phyloP scores from a whole-genome alignment of 768 basidiomycete species.

The Cystofilobasidium capitatum region DNA sequence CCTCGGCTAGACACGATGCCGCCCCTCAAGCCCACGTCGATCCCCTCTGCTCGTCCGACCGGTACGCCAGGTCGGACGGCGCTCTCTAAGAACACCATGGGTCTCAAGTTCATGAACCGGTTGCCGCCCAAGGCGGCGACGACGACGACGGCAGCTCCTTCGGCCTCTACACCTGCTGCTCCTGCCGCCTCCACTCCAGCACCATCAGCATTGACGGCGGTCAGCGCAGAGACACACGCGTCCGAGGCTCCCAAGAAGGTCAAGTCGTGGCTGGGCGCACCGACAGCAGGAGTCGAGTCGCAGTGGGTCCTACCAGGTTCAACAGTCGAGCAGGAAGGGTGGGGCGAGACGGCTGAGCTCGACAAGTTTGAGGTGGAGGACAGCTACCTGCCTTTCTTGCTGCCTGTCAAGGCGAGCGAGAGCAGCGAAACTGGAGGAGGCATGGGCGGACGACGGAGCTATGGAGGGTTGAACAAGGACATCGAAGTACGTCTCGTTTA shows the following conservation, averaged over 20 bases:
- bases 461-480: slow-evolving; percentile 62
- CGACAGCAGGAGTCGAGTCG: not conserved
- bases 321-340: not conserved
- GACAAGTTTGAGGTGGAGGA: slow-evolving; percentile 15
- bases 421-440: slow-evolving; percentile 51
- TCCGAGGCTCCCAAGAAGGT: slow-evolving; percentile 8
- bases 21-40: not conserved
- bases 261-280: slow-evolving; percentile 6
- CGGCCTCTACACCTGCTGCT: not conserved
- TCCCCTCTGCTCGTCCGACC: not conserved
- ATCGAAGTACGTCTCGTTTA: slow-evolving; percentile 25
- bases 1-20: not conserved
- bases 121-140: not conserved
- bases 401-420: slow-evolving; percentile 32
- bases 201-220: not conserved
- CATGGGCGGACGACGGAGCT: slow-evolving; percentile 41
- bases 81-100: slow-evolving; percentile 11
- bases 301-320: slow-evolving; percentile 15
- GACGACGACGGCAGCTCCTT: not conserved
- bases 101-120: slow-evolving; percentile 25
- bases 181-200: not conserved
- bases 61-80: not conserved
- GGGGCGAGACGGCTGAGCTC: not conserved
- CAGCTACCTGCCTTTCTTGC: slow-evolving; percentile 20
- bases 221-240: not conserved